Conservation (phyloP, 1,139 yeast genomes). For the Candida gigantensis region DNA sequence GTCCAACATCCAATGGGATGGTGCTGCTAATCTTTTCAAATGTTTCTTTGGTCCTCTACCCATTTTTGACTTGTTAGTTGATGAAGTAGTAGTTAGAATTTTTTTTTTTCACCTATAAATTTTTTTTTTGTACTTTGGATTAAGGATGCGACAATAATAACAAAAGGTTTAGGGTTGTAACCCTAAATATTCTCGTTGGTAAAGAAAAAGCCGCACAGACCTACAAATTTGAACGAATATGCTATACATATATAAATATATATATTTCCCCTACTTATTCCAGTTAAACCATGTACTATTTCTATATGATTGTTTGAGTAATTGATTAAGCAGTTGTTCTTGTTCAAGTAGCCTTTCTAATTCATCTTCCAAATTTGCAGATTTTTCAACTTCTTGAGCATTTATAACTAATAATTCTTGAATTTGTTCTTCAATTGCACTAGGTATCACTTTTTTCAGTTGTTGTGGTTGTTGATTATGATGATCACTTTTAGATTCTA, state of each 20-base stretch:
- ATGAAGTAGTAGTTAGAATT: conserved; percentile 1
- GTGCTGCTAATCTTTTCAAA: conserved; percentile 97
- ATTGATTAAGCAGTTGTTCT: conserved; percentile 30
- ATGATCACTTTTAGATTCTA: conserved; percentile 49
- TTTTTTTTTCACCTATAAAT: not conserved
- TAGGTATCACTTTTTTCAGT: conserved; percentile 25
- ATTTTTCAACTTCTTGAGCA: conserved; percentile 62
- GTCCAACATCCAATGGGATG: conserved; percentile 99
- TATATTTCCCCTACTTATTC: conserved; percentile 17
- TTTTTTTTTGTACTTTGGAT: not conserved
- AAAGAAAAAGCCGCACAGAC: too few species aligned
- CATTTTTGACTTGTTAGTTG: conserved; percentile 18
- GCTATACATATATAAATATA: not conserved
- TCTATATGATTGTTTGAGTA: conserved; percentile 25
- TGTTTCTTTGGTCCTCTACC: conserved; percentile 74
- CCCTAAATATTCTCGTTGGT: too few species aligned
- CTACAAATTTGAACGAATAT: too few species aligned
- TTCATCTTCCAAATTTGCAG: conserved; percentile 54
- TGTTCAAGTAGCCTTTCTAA: conserved; percentile 29
- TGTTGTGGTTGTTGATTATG: too few species aligned
- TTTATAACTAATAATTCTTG: conserved; percentile 47
- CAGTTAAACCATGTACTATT: conserved; percentile 33
- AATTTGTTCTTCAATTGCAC: conserved; percentile 47
- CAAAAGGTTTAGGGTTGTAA: too few species aligned
- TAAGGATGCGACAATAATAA: too few species aligned